Evolutionary conservation across 2,329 filamentous ascomycete species (phyloP).

Genomic region (Teratosphaeriaceae sp.): DNA sequence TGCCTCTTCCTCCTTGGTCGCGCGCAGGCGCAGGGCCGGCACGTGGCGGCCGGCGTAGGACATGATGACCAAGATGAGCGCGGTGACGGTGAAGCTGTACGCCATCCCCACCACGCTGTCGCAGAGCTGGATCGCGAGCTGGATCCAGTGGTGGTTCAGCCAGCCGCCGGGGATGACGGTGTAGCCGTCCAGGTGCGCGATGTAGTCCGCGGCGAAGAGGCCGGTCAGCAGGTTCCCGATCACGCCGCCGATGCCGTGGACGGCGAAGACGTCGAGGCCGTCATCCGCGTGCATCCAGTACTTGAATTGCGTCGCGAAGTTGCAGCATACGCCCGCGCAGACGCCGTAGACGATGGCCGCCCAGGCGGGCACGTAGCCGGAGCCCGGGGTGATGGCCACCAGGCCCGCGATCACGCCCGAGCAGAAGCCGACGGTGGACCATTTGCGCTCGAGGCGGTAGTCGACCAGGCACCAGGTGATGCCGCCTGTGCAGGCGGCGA

Average conservation of each 20-base stretch:
- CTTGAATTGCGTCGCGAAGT: constrained; percentile 88
- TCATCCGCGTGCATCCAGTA: constrained; percentile 76
- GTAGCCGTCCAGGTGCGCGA: constrained; percentile 70
- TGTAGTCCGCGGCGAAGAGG: constrained; percentile 79
- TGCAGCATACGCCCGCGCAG: constrained; percentile 69
- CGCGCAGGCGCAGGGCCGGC: constrained; percentile 68
- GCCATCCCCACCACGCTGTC: constrained; percentile 68
- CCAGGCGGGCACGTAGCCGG: constrained; percentile 80
- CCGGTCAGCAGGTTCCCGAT: constrained; percentile 74
- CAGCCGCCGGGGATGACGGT: constrained; percentile 67
- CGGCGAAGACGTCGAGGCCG: constrained; percentile 81
- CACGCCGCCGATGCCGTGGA: constrained; percentile 70
- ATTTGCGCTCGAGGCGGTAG: constrained; percentile 83
- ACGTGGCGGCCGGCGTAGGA: constrained; percentile 69
- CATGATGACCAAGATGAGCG: constrained; percentile 57
- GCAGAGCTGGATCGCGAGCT: constrained; percentile 76
- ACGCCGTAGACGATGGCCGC: constrained; percentile 73
- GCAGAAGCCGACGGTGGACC: constrained; percentile 90
- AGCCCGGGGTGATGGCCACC: constrained; percentile 82
- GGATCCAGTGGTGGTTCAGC: constrained; percentile 77
- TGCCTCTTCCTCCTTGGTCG: constrained; percentile 70
- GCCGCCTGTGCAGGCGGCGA: constrained; percentile 76
- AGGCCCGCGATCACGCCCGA: constrained; percentile 82
- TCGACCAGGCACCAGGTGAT: constrained; percentile 87
- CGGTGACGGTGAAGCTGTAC: constrained; percentile 74